These are phyloP conservation scores for Madurella fahalii DNA, from an alignment of 2,329 filamentous ascomycete species.

Conservation along the genomic window DNA sequence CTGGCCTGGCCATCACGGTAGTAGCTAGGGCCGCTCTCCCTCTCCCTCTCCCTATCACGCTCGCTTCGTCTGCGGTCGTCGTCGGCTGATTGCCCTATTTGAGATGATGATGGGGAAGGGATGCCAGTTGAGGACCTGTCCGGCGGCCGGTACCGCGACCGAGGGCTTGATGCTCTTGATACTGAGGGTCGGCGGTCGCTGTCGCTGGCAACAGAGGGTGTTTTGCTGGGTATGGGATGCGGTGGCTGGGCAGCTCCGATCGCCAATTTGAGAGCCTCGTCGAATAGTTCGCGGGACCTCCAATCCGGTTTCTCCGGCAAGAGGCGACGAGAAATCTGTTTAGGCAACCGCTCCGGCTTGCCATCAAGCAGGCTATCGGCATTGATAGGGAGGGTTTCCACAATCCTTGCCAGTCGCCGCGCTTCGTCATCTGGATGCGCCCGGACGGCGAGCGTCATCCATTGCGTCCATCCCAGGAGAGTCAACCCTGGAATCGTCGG, in stretches of 20 bases:
- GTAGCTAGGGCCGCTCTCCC: neutral
- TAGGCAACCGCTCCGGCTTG: slow-evolving; percentile 69
- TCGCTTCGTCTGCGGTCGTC: neutral
- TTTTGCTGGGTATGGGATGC: too few species aligned
- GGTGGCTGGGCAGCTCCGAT: slow-evolving; percentile 16
- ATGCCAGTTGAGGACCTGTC: too few species aligned
- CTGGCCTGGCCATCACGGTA: neutral
- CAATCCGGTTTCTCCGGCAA: slow-evolving; percentile 60
- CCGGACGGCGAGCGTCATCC: slow-evolving; percentile 68
- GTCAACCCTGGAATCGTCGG: slow-evolving; percentile 64
- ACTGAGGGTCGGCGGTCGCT: too few species aligned
- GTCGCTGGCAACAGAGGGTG: too few species aligned
- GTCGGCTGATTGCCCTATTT: too few species aligned
- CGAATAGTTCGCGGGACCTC: slow-evolving; percentile 55
- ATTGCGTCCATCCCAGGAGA: slow-evolving; percentile 62
- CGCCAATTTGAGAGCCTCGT: slow-evolving; percentile 53
- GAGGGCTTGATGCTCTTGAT: too few species aligned
- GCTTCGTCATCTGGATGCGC: slow-evolving; percentile 75
- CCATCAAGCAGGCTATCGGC: slow-evolving; percentile 51
- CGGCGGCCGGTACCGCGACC: too few species aligned
- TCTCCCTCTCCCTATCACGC: slow-evolving; percentile 4
- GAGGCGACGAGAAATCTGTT: slow-evolving; percentile 69
- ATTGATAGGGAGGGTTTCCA: slow-evolving; percentile 66
- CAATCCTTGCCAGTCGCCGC: slow-evolving; percentile 62
- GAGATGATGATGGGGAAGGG: too few species aligned